phyloP scores from a whole-genome alignment of 805 yeast species.

The Isabelozyma rhagii region DNA sequence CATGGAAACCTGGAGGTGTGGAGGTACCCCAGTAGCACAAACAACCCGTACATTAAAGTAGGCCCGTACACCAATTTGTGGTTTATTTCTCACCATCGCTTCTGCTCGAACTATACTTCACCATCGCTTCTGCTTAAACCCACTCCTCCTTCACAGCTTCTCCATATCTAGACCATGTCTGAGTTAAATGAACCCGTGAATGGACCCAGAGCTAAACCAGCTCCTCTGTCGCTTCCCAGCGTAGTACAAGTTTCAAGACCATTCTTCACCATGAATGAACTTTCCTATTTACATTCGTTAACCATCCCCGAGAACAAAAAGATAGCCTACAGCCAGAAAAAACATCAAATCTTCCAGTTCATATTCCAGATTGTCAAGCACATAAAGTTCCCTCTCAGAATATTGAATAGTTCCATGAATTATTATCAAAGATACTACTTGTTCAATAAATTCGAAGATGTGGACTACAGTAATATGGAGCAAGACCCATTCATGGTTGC shows the following conservation, averaged over 20 bases:
- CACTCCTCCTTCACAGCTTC: not conserved
- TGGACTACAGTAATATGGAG: conserved; percentile 29
- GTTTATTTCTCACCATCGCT: not conserved
- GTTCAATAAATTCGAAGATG: conserved; percentile 54
- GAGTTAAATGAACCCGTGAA: not conserved
- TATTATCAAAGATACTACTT: conserved; percentile 70
- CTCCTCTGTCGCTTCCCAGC: conserved; percentile 1
- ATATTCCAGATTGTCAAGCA: conserved; percentile 49
- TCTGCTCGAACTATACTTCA: not conserved
- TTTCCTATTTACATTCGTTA: conserved; percentile 46
- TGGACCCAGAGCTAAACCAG: not conserved
- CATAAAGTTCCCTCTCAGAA: conserved; percentile 66
- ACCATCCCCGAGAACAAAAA: conserved; percentile 51
- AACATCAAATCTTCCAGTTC: conserved; percentile 52
- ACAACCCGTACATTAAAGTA: not conserved
- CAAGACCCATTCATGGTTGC: conserved; percentile 60
- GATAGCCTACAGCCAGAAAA: conserved; percentile 45
- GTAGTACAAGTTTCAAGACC: conserved; percentile 55
- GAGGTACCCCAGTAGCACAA: no score
- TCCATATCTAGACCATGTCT: not conserved
- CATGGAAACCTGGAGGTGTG: no score
- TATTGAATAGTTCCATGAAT: conserved; percentile 67
- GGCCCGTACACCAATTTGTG: not conserved
- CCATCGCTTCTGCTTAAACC: not conserved
- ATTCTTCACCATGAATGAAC: conserved; percentile 52